phyloP scores from a whole-genome alignment of 768 basidiomycete genomes.

The Dacryopinax primogenitus region DNA sequence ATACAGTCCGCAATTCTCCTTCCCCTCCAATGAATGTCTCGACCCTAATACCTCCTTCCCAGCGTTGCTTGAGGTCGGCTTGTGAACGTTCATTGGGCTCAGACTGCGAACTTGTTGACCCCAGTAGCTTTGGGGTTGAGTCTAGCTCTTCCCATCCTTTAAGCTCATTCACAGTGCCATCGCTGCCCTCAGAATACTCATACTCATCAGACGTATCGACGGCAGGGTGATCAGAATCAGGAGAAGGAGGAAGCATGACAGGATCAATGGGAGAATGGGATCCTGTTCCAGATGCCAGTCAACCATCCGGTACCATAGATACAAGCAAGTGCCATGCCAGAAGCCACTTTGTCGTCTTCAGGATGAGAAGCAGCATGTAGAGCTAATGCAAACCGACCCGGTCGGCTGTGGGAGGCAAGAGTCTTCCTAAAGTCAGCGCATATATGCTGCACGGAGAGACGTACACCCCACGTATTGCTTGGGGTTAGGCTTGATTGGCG shows the following conservation, averaged over 20 bases:
- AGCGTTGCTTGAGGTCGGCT: not conserved
- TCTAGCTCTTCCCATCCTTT: not conserved
- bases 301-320: not conserved
- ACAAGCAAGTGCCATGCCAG: not conserved
- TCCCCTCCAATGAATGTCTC: not conserved
- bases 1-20: not conserved
- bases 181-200: not conserved
- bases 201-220: not conserved
- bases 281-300: not conserved
- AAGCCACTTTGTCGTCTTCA: not conserved
- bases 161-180: not conserved
- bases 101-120: not conserved
- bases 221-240: slow-evolving; percentile 8
- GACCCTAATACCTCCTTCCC: not conserved
- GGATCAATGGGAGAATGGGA: not conserved
- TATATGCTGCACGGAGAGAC: not conserved
- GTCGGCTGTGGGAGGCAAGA: not conserved
- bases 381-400: not conserved
- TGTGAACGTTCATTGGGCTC: not conserved
- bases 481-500: not conserved
- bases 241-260: not conserved
- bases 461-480: not conserved
- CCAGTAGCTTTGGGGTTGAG: not conserved
- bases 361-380: not conserved
- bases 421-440: not conserved